Evolutionary conservation across 495 filamentous ascomycete species (phyloP).

Genomic region (Hypoxylon trugodes): DNA sequence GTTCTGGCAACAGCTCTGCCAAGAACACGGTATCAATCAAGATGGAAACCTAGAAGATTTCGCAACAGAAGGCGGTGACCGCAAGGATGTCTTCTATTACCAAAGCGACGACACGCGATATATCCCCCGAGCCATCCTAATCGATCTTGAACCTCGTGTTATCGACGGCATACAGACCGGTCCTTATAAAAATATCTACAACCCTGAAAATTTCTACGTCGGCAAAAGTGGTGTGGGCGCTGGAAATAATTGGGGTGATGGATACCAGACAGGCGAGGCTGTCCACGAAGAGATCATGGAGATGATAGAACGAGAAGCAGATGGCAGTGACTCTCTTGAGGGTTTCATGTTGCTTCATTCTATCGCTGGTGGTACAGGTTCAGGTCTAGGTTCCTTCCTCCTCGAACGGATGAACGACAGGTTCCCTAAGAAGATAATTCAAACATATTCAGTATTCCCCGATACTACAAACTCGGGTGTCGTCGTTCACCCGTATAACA

Average conservation of each 20-base stretch:
- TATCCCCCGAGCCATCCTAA: slow-evolving; percentile 93
- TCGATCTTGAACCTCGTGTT: slow-evolving; percentile 93
- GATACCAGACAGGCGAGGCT: slow-evolving; percentile 88
- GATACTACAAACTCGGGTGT: slow-evolving; percentile 85
- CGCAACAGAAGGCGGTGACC: slow-evolving; percentile 93
- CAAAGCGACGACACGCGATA: slow-evolving; percentile 98
- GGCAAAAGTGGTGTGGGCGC: slow-evolving; percentile 91
- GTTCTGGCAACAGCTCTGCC: slow-evolving; percentile 97
- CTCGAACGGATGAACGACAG: slow-evolving; percentile 97
- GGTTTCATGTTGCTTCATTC: slow-evolving; percentile 99
- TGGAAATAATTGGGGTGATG: slow-evolving; percentile 97
- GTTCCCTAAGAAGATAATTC: slow-evolving; percentile 98
- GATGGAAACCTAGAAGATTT: slow-evolving; percentile 96
- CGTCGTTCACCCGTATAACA: slow-evolving; percentile 98
- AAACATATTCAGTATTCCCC: slow-evolving; percentile 98
- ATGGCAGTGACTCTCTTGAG: slow-evolving; percentile 97
- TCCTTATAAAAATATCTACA: slow-evolving; percentile 97
- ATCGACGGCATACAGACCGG: slow-evolving; percentile 92
- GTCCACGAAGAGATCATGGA: slow-evolving; percentile 98
- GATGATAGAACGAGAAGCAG: slow-evolving; percentile 98
- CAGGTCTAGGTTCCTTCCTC: slow-evolving; percentile 91
- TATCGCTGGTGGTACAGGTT: slow-evolving; percentile 96
- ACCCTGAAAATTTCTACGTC: slow-evolving; percentile 97
- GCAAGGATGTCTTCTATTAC: slow-evolving; percentile 99
- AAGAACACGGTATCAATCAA: slow-evolving; percentile 96